These are phyloP conservation scores for Luzula sylvatica DNA, from an alignment of 176 grass and related monocot genomes.

Conservation along the genomic window DNA sequence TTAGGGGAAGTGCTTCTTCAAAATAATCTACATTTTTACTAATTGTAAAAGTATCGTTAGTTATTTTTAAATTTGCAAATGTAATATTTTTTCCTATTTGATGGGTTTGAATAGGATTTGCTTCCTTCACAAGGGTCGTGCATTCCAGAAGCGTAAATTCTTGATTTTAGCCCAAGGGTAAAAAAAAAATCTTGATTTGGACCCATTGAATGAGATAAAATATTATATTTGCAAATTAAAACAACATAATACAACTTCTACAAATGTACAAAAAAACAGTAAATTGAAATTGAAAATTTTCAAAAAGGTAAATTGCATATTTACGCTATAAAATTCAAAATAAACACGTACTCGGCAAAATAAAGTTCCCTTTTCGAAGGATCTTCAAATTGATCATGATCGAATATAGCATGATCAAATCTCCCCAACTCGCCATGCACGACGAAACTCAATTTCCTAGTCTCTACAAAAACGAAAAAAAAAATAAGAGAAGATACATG, in stretches of 20 bases:
- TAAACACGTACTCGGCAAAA: constrained; percentile 16
- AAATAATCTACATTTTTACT: no score
- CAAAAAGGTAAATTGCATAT: no score
- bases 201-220: neutral
- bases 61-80: neutral
- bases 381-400: neutral
- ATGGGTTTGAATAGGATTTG: no score
- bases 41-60: neutral
- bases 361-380: neutral
- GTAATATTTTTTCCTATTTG: no score
- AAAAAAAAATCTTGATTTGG: no score
- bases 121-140: no score
- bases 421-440: constrained; percentile 15
- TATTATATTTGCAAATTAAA: neutral
- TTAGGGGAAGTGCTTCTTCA: neutral
- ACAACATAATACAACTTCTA: neutral
- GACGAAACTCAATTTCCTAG: constrained; percentile 1
- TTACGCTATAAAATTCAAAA: neutral
- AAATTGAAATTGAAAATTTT: neutral
- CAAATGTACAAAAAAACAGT: neutral
- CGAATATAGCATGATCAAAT: constrained; percentile 27
- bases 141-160: no score
- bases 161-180: no score
- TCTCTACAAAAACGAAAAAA: neutral
- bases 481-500: neutral